These are phyloP conservation scores for Fusarium sp. DNA, from an alignment of 2,329 filamentous ascomycete species.

Conservation along the genomic window DNA sequence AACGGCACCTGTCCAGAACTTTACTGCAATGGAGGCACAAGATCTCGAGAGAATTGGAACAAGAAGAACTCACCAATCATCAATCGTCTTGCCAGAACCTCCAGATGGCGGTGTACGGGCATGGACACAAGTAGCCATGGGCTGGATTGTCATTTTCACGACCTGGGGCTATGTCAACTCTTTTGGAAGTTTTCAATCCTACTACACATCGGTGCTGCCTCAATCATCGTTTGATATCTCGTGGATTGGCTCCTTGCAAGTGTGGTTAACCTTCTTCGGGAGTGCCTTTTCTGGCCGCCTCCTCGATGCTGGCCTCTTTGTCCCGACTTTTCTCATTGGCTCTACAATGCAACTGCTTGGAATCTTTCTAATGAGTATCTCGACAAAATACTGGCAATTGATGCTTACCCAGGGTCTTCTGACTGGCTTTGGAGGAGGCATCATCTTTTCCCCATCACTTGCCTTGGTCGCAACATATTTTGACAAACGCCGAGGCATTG, in stretches of 20 bases:
- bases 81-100: constrained; percentile 9
- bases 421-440: constrained; percentile 59
- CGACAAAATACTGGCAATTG: constrained; percentile 57
- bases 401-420: constrained; percentile 63
- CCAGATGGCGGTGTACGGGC: constrained; percentile 43
- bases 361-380: constrained; percentile 55
- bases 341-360: constrained; percentile 52
- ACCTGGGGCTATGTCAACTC: constrained; percentile 57
- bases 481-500: constrained; percentile 59
- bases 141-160: constrained; percentile 53
- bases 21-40: not conserved
- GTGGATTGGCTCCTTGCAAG: constrained; percentile 57
- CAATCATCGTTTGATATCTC: constrained; percentile 52
- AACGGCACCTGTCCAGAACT: not conserved
- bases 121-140: constrained; percentile 52
- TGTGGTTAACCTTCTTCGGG: constrained; percentile 54
- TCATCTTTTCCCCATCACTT: constrained; percentile 63
- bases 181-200: constrained; percentile 56
- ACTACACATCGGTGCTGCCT: constrained; percentile 49
- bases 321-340: constrained; percentile 51
- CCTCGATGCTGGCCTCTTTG: constrained; percentile 55
- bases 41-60: not conserved
- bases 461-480: constrained; percentile 69
- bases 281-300: constrained; percentile 55
- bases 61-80: not conserved